Percentiles rank a stretch among this genome's conserved stretches.
Evolutionary conservation across 2,329 filamentous ascomycete species (phyloP).

Genomic region (Rutstroemia sydowiana): DNA sequence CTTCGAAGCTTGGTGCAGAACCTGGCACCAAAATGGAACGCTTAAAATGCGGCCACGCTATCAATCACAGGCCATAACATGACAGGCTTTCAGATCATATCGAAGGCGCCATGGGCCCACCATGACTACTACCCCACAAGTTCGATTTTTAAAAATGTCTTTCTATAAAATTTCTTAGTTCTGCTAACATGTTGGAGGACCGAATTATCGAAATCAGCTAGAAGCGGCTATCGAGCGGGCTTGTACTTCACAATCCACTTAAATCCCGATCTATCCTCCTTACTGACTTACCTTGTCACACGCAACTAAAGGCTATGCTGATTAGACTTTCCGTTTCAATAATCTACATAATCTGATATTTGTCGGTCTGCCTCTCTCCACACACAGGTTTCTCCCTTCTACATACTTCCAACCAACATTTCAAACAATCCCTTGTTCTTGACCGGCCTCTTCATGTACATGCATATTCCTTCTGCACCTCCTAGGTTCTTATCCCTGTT

Average conservation of each 20-base stretch:
- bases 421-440: conserved; percentile 21
- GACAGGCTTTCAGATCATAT: conserved; percentile 6
- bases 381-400: conserved; percentile 4
- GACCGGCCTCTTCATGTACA: conserved; percentile 9
- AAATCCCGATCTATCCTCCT: not conserved
- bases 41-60: not conserved
- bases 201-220: not conserved
- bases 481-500: conserved; percentile 21
- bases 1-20: conserved; percentile 16
- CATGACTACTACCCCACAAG: conserved; percentile 22
- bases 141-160: conserved; percentile 10
- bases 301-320: not conserved
- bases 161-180: not conserved
- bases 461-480: conserved; percentile 22
- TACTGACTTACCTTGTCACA: not conserved
- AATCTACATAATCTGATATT: not conserved
- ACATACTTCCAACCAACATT: conserved; percentile 12
- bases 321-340: not conserved
- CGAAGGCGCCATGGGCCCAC: not conserved
- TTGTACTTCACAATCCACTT: not conserved
- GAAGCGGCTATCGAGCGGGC: not conserved
- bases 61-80: not conserved
- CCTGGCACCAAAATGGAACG: conserved; percentile 9
- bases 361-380: not conserved
- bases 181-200: conserved; percentile 3